These are phyloP conservation scores for Hexamita inflata DNA, from an alignment of 208 protist species.

Conservation along the genomic window DNA sequence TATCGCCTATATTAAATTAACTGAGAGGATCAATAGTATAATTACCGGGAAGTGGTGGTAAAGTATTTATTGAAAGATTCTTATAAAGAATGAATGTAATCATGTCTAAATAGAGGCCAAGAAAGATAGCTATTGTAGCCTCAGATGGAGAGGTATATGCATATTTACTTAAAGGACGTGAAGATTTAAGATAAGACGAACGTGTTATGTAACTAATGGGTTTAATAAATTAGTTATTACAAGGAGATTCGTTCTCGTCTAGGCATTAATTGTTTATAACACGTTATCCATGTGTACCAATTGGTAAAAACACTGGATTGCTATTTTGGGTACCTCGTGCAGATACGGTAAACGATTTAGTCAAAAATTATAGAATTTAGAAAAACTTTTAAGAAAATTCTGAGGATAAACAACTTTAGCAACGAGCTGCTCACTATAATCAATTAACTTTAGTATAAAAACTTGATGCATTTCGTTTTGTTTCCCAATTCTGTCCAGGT, in stretches of 20 bases:
- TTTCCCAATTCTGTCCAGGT: slow-evolving; percentile 31
- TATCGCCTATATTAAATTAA: background rate
- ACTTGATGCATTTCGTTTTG: slow-evolving; percentile 60
- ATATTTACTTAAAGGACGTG: slow-evolving; percentile 94
- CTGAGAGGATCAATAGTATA: slow-evolving; percentile 1
- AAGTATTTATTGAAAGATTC: slow-evolving; percentile 8
- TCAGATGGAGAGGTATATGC: slow-evolving; percentile 77
- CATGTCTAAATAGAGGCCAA: slow-evolving; percentile 93
- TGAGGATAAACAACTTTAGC: slow-evolving; percentile 52
- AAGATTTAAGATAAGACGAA: slow-evolving; percentile 87
- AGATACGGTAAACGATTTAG: slow-evolving; percentile 92
- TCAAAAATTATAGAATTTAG: slow-evolving; percentile 80
- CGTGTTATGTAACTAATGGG: slow-evolving; percentile 98
- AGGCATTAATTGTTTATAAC: slow-evolving; percentile 46
- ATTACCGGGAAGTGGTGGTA: background rate
- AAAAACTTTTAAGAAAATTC: slow-evolving; percentile 55
- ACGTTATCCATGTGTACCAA: slow-evolving; percentile 89
- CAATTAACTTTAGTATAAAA: slow-evolving; percentile 84
- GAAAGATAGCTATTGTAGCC: slow-evolving; percentile 79
- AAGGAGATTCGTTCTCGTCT: background rate
- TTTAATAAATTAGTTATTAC: slow-evolving; percentile 90
- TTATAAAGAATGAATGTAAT: slow-evolving; percentile 60
- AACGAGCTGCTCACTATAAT: slow-evolving; percentile 67
- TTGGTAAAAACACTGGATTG: slow-evolving; percentile 91
- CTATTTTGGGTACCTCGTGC: slow-evolving; percentile 88